These are phyloP conservation scores for Raddia guianensis DNA, from an alignment of 176 grass and related monocot species.

Conservation along the genomic window DNA sequence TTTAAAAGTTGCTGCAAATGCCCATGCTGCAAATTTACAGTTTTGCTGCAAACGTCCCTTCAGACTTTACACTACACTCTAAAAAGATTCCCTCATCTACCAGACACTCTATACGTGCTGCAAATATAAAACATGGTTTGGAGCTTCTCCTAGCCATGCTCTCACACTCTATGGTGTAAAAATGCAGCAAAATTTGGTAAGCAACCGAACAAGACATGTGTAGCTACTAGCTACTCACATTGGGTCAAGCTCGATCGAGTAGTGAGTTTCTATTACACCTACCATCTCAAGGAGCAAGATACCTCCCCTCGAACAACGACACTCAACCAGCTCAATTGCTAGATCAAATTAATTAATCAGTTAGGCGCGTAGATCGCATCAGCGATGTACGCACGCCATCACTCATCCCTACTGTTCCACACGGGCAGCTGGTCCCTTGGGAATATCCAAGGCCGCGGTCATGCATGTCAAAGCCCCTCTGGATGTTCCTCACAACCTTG, in stretches of 20 bases:
- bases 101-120: no score
- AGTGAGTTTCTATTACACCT: not conserved
- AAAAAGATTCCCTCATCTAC: no score
- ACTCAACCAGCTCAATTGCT: not conserved
- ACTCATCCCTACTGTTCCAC: not conserved
- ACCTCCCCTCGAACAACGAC: not conserved
- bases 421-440: not conserved
- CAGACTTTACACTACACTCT: no score
- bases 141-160: no score
- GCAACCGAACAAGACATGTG: not conserved
- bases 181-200: no score
- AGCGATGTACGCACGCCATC: not conserved
- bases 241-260: not conserved
- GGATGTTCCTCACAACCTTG: not conserved
- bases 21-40: no score
- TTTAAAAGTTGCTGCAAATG: no score
- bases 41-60: no score
- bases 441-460: not conserved
- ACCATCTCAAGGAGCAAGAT: constrained; percentile 1
- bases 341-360: constrained; percentile 2
- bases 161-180: no score
- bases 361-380: not conserved
- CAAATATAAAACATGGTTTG: no score
- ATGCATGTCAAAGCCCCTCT: not conserved
- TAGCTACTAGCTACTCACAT: not conserved